Evolutionary conservation across 352 stramenopile genomes (phyloP).

Genomic region (Blastocystis sp.): DNA sequence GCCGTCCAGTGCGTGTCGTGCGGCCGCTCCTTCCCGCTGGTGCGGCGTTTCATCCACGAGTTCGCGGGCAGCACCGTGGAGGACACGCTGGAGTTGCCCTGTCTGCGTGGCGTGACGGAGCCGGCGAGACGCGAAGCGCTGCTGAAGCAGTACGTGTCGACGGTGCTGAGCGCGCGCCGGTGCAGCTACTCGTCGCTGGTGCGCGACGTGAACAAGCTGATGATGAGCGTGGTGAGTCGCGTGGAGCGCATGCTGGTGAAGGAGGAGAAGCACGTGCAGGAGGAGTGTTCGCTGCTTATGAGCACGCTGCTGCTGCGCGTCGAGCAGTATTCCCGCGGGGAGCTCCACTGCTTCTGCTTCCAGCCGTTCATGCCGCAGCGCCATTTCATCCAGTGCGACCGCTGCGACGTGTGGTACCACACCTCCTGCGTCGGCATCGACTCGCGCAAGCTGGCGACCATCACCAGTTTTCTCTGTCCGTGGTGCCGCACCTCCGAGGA

Average conservation of each 20-base stretch:
- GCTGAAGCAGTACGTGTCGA: conserved; percentile 7
- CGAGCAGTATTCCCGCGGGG: conserved; percentile 36
- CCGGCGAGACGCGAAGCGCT: neutral
- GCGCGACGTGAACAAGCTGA: conserved; percentile 39
- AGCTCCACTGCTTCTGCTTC: conserved; percentile 44
- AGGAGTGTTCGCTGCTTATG: conserved; percentile 44
- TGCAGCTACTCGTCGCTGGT: conserved; percentile 8
- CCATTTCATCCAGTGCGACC: conserved; percentile 71
- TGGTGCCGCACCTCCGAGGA: conserved; percentile 12
- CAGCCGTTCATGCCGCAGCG: conserved; percentile 31
- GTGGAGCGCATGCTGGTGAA: conserved; percentile 16
- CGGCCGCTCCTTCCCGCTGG: neutral
- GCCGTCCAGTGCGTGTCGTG: conserved; percentile 27
- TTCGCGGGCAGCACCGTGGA: neutral
- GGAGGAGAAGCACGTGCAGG: conserved; percentile 24
- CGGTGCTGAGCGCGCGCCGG: conserved; percentile 36
- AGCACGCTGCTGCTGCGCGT: conserved; percentile 8
- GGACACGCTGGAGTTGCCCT: conserved; percentile 52
- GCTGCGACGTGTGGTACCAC: conserved; percentile 69
- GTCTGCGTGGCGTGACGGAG: conserved; percentile 42
- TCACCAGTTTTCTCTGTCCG: conserved; percentile 52
- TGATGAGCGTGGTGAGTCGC: neutral
- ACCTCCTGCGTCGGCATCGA: conserved; percentile 55
- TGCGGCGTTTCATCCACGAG: conserved; percentile 31
- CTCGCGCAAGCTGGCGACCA: conserved; percentile 21